Percentiles rank a stretch among this genome's conserved stretches.
These are phyloP conservation scores for Entomortierella chlamydospora DNA, from an alignment of 192 early-diverging fungal genomes.

Conservation along the genomic window DNA sequence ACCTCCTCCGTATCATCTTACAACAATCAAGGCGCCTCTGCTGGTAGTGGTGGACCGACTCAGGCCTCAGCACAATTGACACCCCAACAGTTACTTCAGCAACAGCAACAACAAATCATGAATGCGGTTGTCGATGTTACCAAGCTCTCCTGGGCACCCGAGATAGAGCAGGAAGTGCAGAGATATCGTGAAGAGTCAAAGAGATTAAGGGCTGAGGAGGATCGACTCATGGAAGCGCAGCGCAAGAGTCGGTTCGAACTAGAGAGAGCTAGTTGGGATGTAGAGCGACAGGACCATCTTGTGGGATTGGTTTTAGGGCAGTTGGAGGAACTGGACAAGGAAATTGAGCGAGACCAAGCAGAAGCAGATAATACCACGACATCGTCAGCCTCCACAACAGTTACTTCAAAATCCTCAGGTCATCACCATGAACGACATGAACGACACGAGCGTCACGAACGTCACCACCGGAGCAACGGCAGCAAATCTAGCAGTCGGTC, in stretches of 20 bases:
- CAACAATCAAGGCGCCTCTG: conserved; percentile 6
- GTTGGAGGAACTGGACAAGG: conserved; percentile 39
- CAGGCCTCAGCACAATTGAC: conserved; percentile 26
- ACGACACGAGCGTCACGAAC: conserved; percentile 35
- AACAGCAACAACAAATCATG: conserved; percentile 54
- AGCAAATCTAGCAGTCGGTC: conserved; percentile 36
- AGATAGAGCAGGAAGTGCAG: conserved; percentile 43
- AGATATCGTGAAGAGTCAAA: conserved; percentile 47
- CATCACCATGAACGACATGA: conserved; percentile 29
- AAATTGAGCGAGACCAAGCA: conserved; percentile 38
- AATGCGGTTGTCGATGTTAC: conserved; percentile 45
- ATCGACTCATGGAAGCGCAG: conserved; percentile 43
- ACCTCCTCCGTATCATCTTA: conserved; percentile 11
- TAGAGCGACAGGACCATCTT: conserved; percentile 53
- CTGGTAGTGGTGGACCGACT: background rate
- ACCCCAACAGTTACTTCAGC: conserved; percentile 44
- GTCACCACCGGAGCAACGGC: conserved; percentile 44
- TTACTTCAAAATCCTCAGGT: conserved; percentile 6
- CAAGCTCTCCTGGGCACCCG: conserved; percentile 48
- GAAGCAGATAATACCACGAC: background rate
- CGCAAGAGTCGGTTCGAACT: conserved; percentile 49
- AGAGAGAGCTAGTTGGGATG: conserved; percentile 51
- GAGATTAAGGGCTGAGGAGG: conserved; percentile 32
- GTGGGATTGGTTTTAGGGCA: conserved; percentile 50
- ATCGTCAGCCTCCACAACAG: conserved; percentile 5